A percentile compares a stretch with the other conserved stretches of the same genome.
These are phyloP conservation scores for Penicillium aurantiogriseum DNA, from an alignment of 2,329 filamentous ascomycete species.

Conservation along the genomic window DNA sequence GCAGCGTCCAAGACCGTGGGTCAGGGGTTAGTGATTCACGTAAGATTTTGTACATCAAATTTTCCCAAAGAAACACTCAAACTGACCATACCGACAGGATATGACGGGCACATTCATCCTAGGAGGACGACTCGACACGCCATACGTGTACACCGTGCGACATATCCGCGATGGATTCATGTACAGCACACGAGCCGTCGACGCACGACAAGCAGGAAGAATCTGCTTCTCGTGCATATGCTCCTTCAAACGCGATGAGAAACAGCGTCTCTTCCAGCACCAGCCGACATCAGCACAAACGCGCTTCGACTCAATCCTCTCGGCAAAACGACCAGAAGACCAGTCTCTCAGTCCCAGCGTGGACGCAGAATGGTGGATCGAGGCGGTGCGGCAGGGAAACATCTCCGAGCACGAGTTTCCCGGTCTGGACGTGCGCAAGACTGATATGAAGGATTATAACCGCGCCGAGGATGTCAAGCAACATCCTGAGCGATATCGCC, in stretches of 20 bases:
- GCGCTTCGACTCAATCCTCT: slow-evolving; percentile 32
- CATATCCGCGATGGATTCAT: slow-evolving; percentile 52
- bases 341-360: slow-evolving; percentile 35
- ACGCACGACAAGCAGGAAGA: slow-evolving; percentile 50
- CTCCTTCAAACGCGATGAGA: slow-evolving; percentile 52
- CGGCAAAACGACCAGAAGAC: slow-evolving; percentile 33
- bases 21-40: slow-evolving; percentile 53
- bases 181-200: slow-evolving; percentile 54
- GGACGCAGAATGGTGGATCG: slow-evolving; percentile 40
- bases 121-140: slow-evolving; percentile 46
- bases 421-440: slow-evolving; percentile 51
- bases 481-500: slow-evolving; percentile 37
- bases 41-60: slow-evolving; percentile 29
- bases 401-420: slow-evolving; percentile 35
- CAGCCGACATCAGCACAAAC: slow-evolving; percentile 31
- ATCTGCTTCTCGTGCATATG: slow-evolving; percentile 54
- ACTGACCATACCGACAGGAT: slow-evolving; percentile 37
- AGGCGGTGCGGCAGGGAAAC: slow-evolving; percentile 27
- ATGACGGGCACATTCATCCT: slow-evolving; percentile 55
- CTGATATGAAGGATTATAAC: slow-evolving; percentile 54
- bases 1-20: slow-evolving; percentile 55
- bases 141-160: slow-evolving; percentile 53
- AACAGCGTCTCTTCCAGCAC: slow-evolving; percentile 27
- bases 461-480: slow-evolving; percentile 24
- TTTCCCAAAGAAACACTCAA: neutral